Conservation (phyloP, 2,329 filamentous ascomycete genomes). For the Venturia aucupariae region DNA sequence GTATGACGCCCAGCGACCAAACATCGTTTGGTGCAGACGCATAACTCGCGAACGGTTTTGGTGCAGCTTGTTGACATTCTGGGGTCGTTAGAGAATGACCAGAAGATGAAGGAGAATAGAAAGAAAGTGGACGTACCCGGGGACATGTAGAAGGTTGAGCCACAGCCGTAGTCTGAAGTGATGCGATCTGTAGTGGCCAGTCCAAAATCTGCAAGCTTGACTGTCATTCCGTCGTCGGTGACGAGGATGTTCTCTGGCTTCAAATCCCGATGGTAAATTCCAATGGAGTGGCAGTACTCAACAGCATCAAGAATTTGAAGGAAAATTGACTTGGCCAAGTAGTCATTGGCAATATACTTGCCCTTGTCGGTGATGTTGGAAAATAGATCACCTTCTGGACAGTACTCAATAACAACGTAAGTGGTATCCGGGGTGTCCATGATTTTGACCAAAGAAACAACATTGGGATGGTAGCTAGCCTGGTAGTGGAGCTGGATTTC, state of each 20-base stretch:
- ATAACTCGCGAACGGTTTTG: constrained; percentile 65
- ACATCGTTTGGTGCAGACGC: constrained; percentile 91
- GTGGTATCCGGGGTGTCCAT: constrained; percentile 87
- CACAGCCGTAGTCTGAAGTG: constrained; percentile 93
- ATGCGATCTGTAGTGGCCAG: constrained; percentile 75
- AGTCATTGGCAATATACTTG: constrained; percentile 87
- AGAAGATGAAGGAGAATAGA: background rate
- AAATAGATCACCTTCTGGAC: constrained; percentile 93
- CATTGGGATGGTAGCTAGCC: constrained; percentile 82
- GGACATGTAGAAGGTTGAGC: constrained; percentile 99
- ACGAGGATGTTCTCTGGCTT: constrained; percentile 98
- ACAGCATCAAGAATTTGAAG: constrained; percentile 95
- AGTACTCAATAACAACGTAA: constrained; percentile 94
- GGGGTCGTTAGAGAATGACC: constrained; percentile 20
- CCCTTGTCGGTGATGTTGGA: constrained; percentile 94
- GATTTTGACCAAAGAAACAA: constrained; percentile 89
- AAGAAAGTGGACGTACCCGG: constrained; percentile 56
- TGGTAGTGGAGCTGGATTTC: constrained; percentile 88
- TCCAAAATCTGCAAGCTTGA: constrained; percentile 96
- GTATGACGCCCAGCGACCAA: constrained; percentile 95
- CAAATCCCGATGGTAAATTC: constrained; percentile 94
- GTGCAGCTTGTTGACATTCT: constrained; percentile 84
- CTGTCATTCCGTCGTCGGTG: constrained; percentile 74
- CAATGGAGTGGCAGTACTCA: constrained; percentile 82
- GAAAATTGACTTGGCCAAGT: constrained; percentile 76